Base-by-base conservation (phyloP, 140 eudicot species). In the Oenanthe javanica region DNA sequence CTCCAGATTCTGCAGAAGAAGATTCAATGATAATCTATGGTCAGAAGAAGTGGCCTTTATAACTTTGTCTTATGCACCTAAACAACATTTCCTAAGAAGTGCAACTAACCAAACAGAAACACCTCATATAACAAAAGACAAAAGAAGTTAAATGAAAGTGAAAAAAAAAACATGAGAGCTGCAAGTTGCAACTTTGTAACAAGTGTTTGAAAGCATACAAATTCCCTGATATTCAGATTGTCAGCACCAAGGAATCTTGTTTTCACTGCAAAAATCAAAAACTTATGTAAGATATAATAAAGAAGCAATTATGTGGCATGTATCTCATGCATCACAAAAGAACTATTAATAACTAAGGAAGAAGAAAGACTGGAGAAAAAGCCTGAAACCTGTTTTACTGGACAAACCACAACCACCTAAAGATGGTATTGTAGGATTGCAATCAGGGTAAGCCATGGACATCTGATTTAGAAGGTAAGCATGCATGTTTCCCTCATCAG, bases 381-480 rank as follows among this genome's bases (percentile, higher is more conserved):
- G 8, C 3, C 71, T 9, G n/a, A 40, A 90, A 93, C 94, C 89
- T 51, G 86, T 70, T 84, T 86, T 77, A 82, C 81, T 84, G 52
- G 97, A 90, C 82, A 86, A 81, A 11, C 87, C 93, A 82, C 84
- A 90, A 80, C 94, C 96, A 86, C 88, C 87, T 48, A 87, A 49
- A 87, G 97, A 86, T 79, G 87, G 89, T 75, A 88, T 82, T 48
- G 89, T 91, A 54, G 87, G 84, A 54, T 90, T 87, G 83, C 75
- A 86, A n/a, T 86, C 89, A 80, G 93, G 92, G 88, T 87, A 87
- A 85, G 89, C 88, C 85, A 86, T 81, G 47, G 94, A 90, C 88
- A 92, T 80, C 76, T 85, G 88, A 78, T 84, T 91, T 45, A 94
- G 71, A 80, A 94, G 88, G 55, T 91, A 81, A 79, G 94, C 81